Conservation (phyloP, 177 flowering plant genomes). For the Vitis hybrid region DNA sequence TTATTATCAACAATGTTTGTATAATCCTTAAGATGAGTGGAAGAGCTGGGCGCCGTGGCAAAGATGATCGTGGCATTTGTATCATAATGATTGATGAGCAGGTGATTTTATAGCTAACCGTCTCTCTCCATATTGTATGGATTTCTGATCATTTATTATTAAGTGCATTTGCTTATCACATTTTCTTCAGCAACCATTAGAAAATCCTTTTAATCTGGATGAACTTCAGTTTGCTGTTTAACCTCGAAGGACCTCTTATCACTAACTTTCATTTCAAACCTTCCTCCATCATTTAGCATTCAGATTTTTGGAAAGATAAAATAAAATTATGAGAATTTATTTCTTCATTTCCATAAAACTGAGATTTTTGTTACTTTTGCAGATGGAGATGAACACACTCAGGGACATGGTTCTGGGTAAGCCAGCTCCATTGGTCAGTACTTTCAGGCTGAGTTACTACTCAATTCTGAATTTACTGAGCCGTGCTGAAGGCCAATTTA, state of each 20-base stretch:
- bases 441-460: slow-evolving; percentile 96
- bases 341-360: neutral
- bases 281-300: too few species aligned
- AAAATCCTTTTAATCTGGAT: too few species aligned
- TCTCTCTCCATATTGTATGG: slow-evolving; percentile 1
- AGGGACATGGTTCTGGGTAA: slow-evolving; percentile 96
- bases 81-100: slow-evolving; percentile 97
- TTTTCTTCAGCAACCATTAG: too few species aligned
- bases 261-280: too few species aligned
- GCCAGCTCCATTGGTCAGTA: slow-evolving; percentile 97
- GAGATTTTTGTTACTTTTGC: slow-evolving; percentile 9
- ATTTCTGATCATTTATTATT: neutral
- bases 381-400: slow-evolving; percentile 96
- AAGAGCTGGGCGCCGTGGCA: slow-evolving; percentile 99
- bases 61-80: slow-evolving; percentile 97
- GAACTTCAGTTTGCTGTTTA: too few species aligned
- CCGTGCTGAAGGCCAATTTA: slow-evolving; percentile 97
- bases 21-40: slow-evolving; percentile 83
- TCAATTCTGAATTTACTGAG: slow-evolving; percentile 88
- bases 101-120: slow-evolving; percentile 34
- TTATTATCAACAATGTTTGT: too few species aligned
- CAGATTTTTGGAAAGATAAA: too few species aligned
- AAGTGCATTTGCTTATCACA: too few species aligned
- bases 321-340: neutral
- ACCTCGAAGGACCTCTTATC: too few species aligned